These are phyloP conservation scores for Epichloe hybrida DNA, from an alignment of 2,329 filamentous ascomycete species.

Conservation along the genomic window DNA sequence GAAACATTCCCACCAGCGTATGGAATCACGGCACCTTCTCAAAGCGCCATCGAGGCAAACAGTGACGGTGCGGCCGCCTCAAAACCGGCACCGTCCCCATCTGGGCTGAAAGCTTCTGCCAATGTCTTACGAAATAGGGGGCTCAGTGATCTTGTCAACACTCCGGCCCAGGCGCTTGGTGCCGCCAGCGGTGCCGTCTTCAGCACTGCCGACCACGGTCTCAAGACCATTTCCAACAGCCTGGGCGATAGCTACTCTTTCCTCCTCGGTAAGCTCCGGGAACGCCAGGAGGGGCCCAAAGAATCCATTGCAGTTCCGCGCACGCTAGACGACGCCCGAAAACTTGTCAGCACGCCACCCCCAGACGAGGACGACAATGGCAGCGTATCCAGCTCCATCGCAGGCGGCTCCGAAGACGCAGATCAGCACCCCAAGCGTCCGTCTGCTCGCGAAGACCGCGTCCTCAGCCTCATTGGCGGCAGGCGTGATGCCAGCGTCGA, in stretches of 20 bases:
- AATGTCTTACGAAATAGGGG: conserved; percentile 51
- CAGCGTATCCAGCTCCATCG: conserved; percentile 38
- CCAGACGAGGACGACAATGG: conserved; percentile 49
- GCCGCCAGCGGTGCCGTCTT: conserved; percentile 75
- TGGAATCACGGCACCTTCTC: conserved; percentile 23
- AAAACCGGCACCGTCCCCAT: conserved; percentile 24
- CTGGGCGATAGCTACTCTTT: conserved; percentile 91
- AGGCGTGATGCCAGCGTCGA: conserved; percentile 67
- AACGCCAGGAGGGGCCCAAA: conserved; percentile 38
- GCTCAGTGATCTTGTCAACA: conserved; percentile 75
- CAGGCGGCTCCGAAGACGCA: conserved; percentile 28
- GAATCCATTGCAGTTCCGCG: conserved; percentile 56
- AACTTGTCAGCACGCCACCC: conserved; percentile 65
- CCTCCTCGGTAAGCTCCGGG: conserved; percentile 74
- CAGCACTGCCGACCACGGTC: conserved; percentile 76
- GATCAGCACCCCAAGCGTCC: conserved; percentile 16
- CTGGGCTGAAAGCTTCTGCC: conserved; percentile 28
- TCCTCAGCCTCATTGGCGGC: conserved; percentile 60
- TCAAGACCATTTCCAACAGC: conserved; percentile 85
- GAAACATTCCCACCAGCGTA: conserved; percentile 47
- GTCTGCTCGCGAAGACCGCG: conserved; percentile 41
- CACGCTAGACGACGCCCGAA: conserved; percentile 84
- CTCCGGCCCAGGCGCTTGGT: conserved; percentile 67
- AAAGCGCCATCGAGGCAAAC: conserved; percentile 19
- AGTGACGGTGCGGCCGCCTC: conserved; percentile 19